phyloP scores from a whole-genome alignment of 495 filamentous ascomycete species.

The Bryoglossum gracile region DNA sequence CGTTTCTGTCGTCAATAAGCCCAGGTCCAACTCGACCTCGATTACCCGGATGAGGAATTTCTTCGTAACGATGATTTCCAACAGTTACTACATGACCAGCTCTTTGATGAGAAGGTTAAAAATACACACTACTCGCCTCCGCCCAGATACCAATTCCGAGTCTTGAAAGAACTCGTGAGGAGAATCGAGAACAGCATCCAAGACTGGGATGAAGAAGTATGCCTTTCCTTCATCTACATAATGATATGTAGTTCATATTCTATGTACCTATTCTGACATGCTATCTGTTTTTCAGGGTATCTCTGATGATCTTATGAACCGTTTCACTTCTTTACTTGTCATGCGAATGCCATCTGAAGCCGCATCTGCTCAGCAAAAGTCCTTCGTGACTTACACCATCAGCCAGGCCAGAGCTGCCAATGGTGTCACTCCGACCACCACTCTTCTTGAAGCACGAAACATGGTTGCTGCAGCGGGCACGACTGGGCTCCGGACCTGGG shows the following conservation, averaged over 20 bases:
- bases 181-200: slow-evolving; percentile 60
- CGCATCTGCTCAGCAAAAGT: slow-evolving; percentile 62
- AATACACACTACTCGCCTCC: slow-evolving; percentile 51
- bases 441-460: slow-evolving; percentile 62
- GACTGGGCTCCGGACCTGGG: slow-evolving; percentile 89
- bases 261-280: slow-evolving; percentile 19
- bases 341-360: slow-evolving; percentile 52
- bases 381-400: slow-evolving; percentile 64
- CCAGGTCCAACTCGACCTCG: slow-evolving; percentile 51
- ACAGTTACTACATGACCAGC: slow-evolving; percentile 47
- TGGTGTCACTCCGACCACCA: slow-evolving; percentile 31
- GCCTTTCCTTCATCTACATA: slow-evolving; percentile 22
- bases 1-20: slow-evolving; percentile 56
- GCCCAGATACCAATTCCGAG: slow-evolving; percentile 56
- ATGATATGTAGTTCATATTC: slow-evolving; percentile 13
- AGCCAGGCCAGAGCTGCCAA: slow-evolving; percentile 27
- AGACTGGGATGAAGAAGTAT: slow-evolving; percentile 81
- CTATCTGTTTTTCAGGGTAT: slow-evolving; percentile 52
- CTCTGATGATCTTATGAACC: slow-evolving; percentile 60
- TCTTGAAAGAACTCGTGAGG: slow-evolving; percentile 61
- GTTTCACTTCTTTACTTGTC: slow-evolving; percentile 51
- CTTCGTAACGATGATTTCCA: slow-evolving; percentile 52
- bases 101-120: slow-evolving; percentile 54
- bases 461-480: slow-evolving; percentile 70
- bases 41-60: slow-evolving; percentile 44